phyloP scores from a whole-genome alignment of 495 filamentous ascomycete genomes.

The Penicillium salamii region DNA sequence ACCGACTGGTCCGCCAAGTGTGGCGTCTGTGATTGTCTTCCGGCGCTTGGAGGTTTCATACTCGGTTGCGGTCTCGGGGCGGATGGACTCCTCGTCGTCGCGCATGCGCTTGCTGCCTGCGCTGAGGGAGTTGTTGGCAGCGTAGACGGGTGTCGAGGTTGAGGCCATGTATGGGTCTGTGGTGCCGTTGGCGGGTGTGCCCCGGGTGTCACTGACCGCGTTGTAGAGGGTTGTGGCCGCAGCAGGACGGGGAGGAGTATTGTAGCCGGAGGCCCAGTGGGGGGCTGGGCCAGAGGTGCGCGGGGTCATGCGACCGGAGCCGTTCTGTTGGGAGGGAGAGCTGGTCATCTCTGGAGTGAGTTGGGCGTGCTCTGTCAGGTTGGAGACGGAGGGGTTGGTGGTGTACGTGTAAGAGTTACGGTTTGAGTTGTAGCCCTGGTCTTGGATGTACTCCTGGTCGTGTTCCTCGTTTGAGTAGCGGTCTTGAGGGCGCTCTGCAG shows the following conservation, averaged over 20 bases:
- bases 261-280: slow-evolving; percentile 78
- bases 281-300: slow-evolving; percentile 64
- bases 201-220: slow-evolving; percentile 82
- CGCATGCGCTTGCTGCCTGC: slow-evolving; percentile 75
- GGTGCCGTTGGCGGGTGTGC: slow-evolving; percentile 62
- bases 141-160: slow-evolving; percentile 54
- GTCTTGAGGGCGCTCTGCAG: slow-evolving; percentile 68
- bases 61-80: slow-evolving; percentile 64
- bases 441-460: slow-evolving; percentile 80
- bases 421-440: slow-evolving; percentile 61
- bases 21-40: slow-evolving; percentile 70
- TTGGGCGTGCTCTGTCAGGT: slow-evolving; percentile 75
- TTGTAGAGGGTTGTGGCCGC: slow-evolving; percentile 84
- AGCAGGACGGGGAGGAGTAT: slow-evolving; percentile 70
- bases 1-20: slow-evolving; percentile 45
- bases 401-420: slow-evolving; percentile 75
- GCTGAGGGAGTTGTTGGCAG: slow-evolving; percentile 59
- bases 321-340: slow-evolving; percentile 77
- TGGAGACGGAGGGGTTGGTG: slow-evolving; percentile 57
- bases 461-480: slow-evolving; percentile 61
- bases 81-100: slow-evolving; percentile 69
- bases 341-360: slow-evolving; percentile 81
- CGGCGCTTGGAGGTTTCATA: slow-evolving; percentile 72
- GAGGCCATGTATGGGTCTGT: slow-evolving; percentile 67
- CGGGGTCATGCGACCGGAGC: slow-evolving; percentile 84